Evolutionary conservation across 768 basidiomycete species (phyloP).

Genomic region (Lentinula aciculospora): DNA sequence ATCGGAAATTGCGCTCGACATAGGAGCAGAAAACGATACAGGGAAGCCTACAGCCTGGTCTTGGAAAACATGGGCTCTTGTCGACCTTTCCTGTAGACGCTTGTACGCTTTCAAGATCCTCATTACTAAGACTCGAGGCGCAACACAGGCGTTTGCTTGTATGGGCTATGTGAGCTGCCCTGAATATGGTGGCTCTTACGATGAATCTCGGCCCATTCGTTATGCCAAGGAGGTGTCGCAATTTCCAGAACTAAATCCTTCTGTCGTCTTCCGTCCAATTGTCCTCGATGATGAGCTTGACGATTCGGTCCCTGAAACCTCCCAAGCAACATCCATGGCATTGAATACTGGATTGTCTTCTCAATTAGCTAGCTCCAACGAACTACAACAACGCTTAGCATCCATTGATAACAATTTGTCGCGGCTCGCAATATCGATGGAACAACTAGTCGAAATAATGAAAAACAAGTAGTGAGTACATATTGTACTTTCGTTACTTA

Average conservation of each 20-base stretch:
- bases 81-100: slow-evolving; percentile 31
- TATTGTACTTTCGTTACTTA: too few species aligned
- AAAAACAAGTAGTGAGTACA: slow-evolving; percentile 4
- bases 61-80: slow-evolving; percentile 31
- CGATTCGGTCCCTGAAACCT: slow-evolving; percentile 20
- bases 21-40: slow-evolving; percentile 21
- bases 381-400: slow-evolving; percentile 22
- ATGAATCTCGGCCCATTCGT: slow-evolving; percentile 24
- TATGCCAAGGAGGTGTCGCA: slow-evolving; percentile 28
- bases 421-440: slow-evolving; percentile 30
- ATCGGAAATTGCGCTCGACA: slow-evolving; percentile 28
- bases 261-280: slow-evolving; percentile 12
- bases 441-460: slow-evolving; percentile 23
- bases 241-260: slow-evolving; percentile 22
- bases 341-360: not conserved
- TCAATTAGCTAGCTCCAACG: slow-evolving; percentile 16
- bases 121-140: slow-evolving; percentile 21
- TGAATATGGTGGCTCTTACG: slow-evolving; percentile 23
- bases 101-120: slow-evolving; percentile 37
- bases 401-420: slow-evolving; percentile 30
- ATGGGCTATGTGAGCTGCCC: slow-evolving; percentile 32
- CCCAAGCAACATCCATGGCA: too few species aligned
- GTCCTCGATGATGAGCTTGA: slow-evolving; percentile 27
- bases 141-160: slow-evolving; percentile 23
- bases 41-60: slow-evolving; percentile 22